Base-by-base conservation (phyloP, 1,284 basidiomycete species). In the Xerocomus minutiporus region DNA sequence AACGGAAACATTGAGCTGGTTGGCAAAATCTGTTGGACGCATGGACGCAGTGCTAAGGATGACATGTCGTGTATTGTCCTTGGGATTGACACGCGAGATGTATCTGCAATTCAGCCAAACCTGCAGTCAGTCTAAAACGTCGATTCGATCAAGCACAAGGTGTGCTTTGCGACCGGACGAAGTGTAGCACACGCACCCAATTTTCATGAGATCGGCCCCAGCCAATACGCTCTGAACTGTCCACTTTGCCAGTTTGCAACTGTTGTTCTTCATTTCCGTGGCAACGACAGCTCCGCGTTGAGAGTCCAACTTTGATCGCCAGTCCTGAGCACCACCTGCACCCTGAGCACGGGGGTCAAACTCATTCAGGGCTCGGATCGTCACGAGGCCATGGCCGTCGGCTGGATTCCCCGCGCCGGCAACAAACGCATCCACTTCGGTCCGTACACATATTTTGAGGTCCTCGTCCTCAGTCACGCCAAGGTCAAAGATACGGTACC, bases 191-290 rank as follows among this genome's bases (percentile, higher is more conserved):
- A 74, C 87, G 52, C 67, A 94, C 88, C 97, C 97, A 69, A 99
- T 91, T 78, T 99, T 99, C 87, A 99, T 91, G 62, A 87, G 78
- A 59, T 99, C 97, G 17, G 95, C 96, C 48, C 97, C 97, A 46
- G 97, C 94, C 40, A 99, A 78, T 51, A 98, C 81, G 68, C 91
- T 92, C 77, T 98, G 95, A 31, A 98, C 90, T 0, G 97, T 88
- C 91, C 96, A 99, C 67, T 96, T 91, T 17, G 96, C 95, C 48
- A 99, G 82, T 75, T 99, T 99, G 77, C 88, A 95, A 66, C 89
- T 93, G 76, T 99, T 99, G 77, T 99, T 99, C 80, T 99, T 99
- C 97, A 99, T 98, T 78, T 99, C 97, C 40, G 93, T 97, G 44
- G 97, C 94, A 53, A 99, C 93, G 42, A 99, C 96, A 3, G 97